Base-by-base conservation (phyloP, 169 alveolate species). In the Cryptosporidium xiaoi region DNA sequence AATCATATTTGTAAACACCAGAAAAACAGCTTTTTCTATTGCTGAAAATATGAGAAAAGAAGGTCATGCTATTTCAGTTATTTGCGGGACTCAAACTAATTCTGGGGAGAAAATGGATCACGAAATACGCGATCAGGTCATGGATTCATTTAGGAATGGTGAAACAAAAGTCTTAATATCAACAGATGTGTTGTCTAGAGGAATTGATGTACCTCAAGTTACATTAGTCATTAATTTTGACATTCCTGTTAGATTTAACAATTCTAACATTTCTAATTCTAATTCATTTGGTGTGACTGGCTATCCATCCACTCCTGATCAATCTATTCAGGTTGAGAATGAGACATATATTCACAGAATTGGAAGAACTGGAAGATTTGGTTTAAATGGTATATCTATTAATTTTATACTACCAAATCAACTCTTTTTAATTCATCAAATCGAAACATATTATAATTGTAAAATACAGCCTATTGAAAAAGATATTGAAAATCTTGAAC, bases 321-420 rank as follows among this genome's bases (percentile, higher is more conserved):
- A 18, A 7, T 40, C 71, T 13, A 31, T 60, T 18, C 48, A 77
- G 7, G 87, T 77, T 6, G 87, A 77, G 3, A 77, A 62, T 71
- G 98, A 95, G 83, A 97, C 98, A 20, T 97, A 97, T 82, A 84
- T 97, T 33, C 99, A 97, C 85, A 94, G 99, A 66, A 96, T 98
- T 48, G 99, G 99, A 48, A 96, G 99, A 82, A 97, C 99, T 3
- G 99, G 99, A 15, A 94, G 99, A 90, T 97, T 96, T 82, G 99
- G 99, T 16, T 91, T 95, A 24, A 94, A 93, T 92, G 99, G 99
- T 62, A 95, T 97, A 83, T 99, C 99, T 7, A 92, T 98, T 58
- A 97, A 93, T 83, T 84, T 93, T 91, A 84, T 96, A 13, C 71
- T 77, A 7, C 90, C 87, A 10, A 53, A 58, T 24, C 87, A 77